Evolutionary conservation across 192 early-diverging fungal genomes (phyloP), one percentile per base, ranked within the genome.

Genomic region (Coemansia sp.): DNA sequence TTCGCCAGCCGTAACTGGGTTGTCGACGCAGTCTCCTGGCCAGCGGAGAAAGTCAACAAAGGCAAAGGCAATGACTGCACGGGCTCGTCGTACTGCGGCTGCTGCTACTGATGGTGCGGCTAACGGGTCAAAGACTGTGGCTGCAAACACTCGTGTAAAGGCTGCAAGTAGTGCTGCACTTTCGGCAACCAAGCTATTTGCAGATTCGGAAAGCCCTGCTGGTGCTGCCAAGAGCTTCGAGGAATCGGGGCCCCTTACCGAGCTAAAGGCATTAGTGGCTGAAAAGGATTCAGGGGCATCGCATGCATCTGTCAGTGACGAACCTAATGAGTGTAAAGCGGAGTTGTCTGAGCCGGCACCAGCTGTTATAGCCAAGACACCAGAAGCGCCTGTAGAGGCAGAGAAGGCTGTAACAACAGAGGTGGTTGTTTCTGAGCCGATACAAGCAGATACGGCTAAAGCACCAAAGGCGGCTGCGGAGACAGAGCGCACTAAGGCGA

Each of bases 111-210:
- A 21, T 10, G n/a, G 57, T 29, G 21, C 56, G 14, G 35, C 47
- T 27, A 55, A 53, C 17, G 73, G 73, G 3, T 65, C 67, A 11
- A 69, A 66, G 38, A 75, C 73, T 3, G 67, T 58, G 9, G 41
- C 59, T 23, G 41, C 47, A 0, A 59, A 41, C 8, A 39, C 54
- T 1, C 67, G 67, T 17, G 23, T 35, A 8, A 51, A 57, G 29
- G 12, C 53, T 21, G 29, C 48, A n/a, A 52, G 21, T 23, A n/a
- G 11, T 1, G 22, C 11, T 19, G 59, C 10, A 6, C 27, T 75
- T 21, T 43, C 64, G 3, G 25, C 63, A 17, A 70, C 68, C 41
- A 62, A 21, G 6, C 59, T 75, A 38, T 75, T 75, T 69, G 53
- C 41, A 7, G 52, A 19, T 41, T n/a, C 39, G 2, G 26, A 10